These are phyloP conservation scores for Lupinus albus DNA, from an alignment of 306 rosid species.

Conservation along the genomic window DNA sequence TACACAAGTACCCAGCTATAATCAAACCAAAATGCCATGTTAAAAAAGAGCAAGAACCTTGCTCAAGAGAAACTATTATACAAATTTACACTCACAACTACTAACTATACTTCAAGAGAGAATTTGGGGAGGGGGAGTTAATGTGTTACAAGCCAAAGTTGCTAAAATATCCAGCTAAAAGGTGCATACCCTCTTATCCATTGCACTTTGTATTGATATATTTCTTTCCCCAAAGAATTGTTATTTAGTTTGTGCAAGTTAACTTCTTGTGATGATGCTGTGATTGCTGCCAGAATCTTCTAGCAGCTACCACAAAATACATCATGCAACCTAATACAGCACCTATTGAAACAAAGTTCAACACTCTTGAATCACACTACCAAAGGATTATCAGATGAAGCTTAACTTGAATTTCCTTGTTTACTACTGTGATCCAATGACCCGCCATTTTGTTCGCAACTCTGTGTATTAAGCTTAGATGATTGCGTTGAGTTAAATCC, in stretches of 20 bases:
- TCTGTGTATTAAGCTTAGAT: conserved; percentile 33
- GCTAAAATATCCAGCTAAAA: neutral
- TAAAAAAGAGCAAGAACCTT: conserved; percentile 1
- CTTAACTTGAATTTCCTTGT: conserved; percentile 45
- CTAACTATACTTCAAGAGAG: conserved; percentile 25
- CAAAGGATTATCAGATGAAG: conserved; percentile 38
- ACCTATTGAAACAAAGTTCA: conserved; percentile 41
- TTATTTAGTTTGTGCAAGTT: conserved; percentile 38
- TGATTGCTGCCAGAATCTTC: conserved; percentile 38
- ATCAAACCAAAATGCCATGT: neutral
- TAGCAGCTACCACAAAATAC: conserved; percentile 40
- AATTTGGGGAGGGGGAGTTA: neutral
- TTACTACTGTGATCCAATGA: conserved; percentile 48
- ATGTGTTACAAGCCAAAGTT: conserved; percentile 33
- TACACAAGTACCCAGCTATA: neutral
- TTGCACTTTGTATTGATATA: conserved; percentile 30
- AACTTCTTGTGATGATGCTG: conserved; percentile 33
- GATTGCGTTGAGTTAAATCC: conserved; percentile 53
- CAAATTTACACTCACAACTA: conserved; percentile 44
- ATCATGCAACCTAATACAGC: neutral
- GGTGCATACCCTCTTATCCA: conserved; percentile 6
- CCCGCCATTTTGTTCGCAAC: conserved; percentile 69
- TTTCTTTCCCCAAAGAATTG: conserved; percentile 47
- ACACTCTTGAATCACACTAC: conserved; percentile 37
- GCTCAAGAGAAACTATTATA: conserved; percentile 1